Conservation (phyloP, 2,329 filamentous ascomycete species). For the Cercospora sp. region DNA sequence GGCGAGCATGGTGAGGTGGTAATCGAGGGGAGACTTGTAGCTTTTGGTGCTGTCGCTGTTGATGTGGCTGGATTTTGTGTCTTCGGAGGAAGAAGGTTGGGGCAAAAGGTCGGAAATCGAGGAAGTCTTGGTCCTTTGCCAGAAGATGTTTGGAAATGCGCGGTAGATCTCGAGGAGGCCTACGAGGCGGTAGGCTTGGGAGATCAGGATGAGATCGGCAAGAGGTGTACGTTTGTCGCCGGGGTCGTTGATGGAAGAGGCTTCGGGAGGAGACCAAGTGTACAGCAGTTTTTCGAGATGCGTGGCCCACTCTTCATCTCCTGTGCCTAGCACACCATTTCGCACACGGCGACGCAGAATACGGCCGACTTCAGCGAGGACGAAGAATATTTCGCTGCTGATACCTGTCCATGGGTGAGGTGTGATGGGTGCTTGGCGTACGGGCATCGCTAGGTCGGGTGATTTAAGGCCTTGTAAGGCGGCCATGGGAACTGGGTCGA, state of each 20-base stretch:
- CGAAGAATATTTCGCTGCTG: constrained; percentile 46
- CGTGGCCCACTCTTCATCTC: constrained; percentile 40
- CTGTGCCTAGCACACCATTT: constrained; percentile 20
- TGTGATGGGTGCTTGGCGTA: constrained; percentile 35
- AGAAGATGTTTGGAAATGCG: constrained; percentile 47
- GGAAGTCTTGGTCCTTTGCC: constrained; percentile 1
- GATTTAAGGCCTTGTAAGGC: constrained; percentile 42
- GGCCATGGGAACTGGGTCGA: constrained; percentile 38
- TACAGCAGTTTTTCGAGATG: constrained; percentile 52
- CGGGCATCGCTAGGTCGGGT: constrained; percentile 26
- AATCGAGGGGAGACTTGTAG: constrained; percentile 29
- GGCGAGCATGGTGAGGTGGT: constrained; percentile 54
- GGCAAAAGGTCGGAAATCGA: not conserved
- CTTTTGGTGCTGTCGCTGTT: constrained; percentile 1
- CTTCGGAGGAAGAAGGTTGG: not conserved
- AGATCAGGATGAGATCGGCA: constrained; percentile 55
- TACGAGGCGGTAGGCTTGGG: constrained; percentile 55
- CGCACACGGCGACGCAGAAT: constrained; percentile 27
- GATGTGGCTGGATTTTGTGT: not conserved
- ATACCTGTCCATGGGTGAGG: constrained; percentile 55
- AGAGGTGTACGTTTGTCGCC: constrained; percentile 56
- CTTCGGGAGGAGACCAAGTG: constrained; percentile 48
- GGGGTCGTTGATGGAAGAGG: constrained; percentile 52
- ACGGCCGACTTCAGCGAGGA: constrained; percentile 50
- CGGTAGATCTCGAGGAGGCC: constrained; percentile 58